A percentile compares a stretch with the other conserved stretches of the same genome.
phyloP scores from a whole-genome alignment of 306 rosid genomes.

The Fagus crenata region DNA sequence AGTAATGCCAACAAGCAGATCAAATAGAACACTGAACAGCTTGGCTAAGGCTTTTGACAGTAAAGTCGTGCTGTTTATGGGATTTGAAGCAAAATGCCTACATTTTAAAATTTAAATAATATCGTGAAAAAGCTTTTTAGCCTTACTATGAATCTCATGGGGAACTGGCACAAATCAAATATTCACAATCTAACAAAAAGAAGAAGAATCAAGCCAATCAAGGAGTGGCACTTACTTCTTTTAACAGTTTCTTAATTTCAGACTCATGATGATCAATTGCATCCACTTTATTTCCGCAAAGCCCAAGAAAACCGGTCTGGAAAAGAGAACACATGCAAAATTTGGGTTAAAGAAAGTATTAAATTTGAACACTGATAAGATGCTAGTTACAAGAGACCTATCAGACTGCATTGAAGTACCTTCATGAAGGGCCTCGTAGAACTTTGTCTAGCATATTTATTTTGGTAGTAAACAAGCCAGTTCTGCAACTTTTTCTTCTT shows the following conservation, averaged over 20 bases:
- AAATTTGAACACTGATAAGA: constrained; percentile 18
- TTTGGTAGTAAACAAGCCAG: constrained; percentile 85
- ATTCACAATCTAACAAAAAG: not conserved
- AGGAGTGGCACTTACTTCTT: constrained; percentile 59
- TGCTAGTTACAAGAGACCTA: constrained; percentile 24
- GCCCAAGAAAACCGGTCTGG: constrained; percentile 95
- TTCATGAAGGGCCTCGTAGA: constrained; percentile 58
- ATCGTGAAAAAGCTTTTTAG: not conserved
- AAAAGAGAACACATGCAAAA: constrained; percentile 11
- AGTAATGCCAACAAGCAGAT: not conserved
- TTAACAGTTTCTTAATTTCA: constrained; percentile 63
- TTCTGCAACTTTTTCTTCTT: constrained; percentile 82
- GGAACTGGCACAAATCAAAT: not conserved
- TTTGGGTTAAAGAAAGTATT: constrained; percentile 18
- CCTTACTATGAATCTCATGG: not conserved
- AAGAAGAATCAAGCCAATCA: not conserved
- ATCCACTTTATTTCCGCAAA: constrained; percentile 71
- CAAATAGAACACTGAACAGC: not conserved
- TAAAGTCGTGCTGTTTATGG: not conserved
- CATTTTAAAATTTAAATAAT: not conserved
- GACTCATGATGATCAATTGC: constrained; percentile 62
- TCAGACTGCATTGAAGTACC: constrained; percentile 47
- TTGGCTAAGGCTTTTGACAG: not conserved
- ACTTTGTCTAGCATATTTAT: constrained; percentile 59
- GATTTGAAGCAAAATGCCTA: not conserved